These are phyloP conservation scores for Buxus sempervirens DNA, from an alignment of 164 flowering plant genomes.

Conservation along the genomic window DNA sequence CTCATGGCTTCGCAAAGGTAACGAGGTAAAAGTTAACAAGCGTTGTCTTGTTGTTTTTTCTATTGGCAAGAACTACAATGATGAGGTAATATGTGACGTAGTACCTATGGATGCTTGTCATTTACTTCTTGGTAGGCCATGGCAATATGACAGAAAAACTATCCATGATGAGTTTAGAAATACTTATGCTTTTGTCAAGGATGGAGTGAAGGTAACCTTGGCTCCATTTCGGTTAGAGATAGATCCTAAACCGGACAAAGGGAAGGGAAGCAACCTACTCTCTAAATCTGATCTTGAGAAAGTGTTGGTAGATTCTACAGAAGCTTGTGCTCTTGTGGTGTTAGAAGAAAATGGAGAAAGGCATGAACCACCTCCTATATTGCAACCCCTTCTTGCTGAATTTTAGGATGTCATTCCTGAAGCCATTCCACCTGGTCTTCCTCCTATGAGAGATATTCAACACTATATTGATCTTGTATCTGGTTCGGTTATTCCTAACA, in stretches of 20 bases:
- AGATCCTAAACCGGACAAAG: not conserved
- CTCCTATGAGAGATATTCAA: slow-evolving; percentile 8
- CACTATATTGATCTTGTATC: slow-evolving; percentile 7
- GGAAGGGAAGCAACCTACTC: not conserved
- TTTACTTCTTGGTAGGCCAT: slow-evolving; percentile 1
- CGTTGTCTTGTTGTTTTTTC: slow-evolving; percentile 3
- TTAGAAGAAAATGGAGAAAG: slow-evolving; percentile 1
- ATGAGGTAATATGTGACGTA: slow-evolving; percentile 6
- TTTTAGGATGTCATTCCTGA: slow-evolving; percentile 2
- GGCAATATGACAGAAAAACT: slow-evolving; percentile 2
- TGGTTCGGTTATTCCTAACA: not conserved
- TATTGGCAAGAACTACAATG: slow-evolving; percentile 7
- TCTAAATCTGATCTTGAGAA: not conserved
- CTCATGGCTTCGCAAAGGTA: slow-evolving; percentile 15
- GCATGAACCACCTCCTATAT: not conserved
- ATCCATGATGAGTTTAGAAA: not conserved
- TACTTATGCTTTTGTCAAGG: not conserved
- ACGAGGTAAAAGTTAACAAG: not conserved
- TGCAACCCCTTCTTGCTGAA: not conserved
- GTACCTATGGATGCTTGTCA: slow-evolving; percentile 18
- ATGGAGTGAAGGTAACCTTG: not conserved
- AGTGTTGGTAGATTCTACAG: not conserved
- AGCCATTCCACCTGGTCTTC: not conserved
- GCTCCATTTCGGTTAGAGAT: not conserved
- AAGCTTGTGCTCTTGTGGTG: not conserved